Percentiles rank a stretch among this genome's conserved stretches.
These are phyloP conservation scores for Cytidiella melzeri DNA, from an alignment of 768 basidiomycete genomes.

Conservation along the genomic window DNA sequence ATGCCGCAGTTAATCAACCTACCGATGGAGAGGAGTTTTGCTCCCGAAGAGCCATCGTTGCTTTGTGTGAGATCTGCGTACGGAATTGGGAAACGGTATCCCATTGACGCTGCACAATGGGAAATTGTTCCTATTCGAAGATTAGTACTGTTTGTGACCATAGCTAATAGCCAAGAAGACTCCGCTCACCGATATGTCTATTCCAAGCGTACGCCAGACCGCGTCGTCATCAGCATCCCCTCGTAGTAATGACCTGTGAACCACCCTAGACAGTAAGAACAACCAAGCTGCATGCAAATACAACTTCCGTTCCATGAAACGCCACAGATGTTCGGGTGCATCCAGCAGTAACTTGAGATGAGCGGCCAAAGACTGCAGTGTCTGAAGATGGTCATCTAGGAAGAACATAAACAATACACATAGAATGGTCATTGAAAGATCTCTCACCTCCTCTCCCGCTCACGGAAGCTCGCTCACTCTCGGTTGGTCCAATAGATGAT, in stretches of 20 bases:
- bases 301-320: constrained; percentile 71
- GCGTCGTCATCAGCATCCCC: constrained; percentile 62
- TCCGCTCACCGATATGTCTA: constrained; percentile 53
- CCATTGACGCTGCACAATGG: constrained; percentile 90
- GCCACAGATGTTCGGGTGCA: constrained; percentile 88
- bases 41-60: constrained; percentile 76
- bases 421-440: neutral
- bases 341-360: constrained; percentile 90
- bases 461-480: constrained; percentile 35
- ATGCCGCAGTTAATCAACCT: constrained; percentile 15
- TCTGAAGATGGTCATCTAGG: constrained; percentile 60
- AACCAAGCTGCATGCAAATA: constrained; percentile 85
- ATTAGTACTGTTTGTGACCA: neutral
- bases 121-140: constrained; percentile 65
- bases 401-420: neutral
- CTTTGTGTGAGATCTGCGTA: constrained; percentile 81
- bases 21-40: constrained; percentile 47
- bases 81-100: constrained; percentile 83
- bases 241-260: constrained; percentile 65
- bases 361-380: constrained; percentile 72
- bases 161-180: neutral
- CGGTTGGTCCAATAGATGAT: constrained; percentile 39
- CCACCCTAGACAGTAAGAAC: constrained; percentile 79
- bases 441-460: constrained; percentile 37
- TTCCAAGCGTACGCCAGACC: constrained; percentile 50